A percentile compares a stretch with the other conserved stretches of the same genome.
Evolutionary conservation across 352 stramenopile genomes (phyloP).

Genomic region (Pythium aquatile): DNA sequence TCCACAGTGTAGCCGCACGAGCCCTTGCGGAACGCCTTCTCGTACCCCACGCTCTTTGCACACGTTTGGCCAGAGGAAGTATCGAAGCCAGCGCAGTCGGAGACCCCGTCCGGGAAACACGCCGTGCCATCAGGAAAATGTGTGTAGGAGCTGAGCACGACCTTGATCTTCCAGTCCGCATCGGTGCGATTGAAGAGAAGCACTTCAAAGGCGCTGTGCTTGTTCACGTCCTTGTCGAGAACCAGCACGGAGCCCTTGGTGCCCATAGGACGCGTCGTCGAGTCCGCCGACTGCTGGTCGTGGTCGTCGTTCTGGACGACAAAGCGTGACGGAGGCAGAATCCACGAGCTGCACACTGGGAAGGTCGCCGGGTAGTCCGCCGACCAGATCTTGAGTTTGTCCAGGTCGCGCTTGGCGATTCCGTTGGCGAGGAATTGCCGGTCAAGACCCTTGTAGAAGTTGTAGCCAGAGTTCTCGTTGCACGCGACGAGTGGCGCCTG

Average conservation of each 20-base stretch:
- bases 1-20: constrained; percentile 50
- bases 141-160: constrained; percentile 70
- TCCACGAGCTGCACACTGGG: constrained; percentile 55
- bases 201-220: constrained; percentile 54
- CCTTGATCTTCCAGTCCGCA: constrained; percentile 56
- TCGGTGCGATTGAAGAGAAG: constrained; percentile 42
- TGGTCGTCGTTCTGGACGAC: constrained; percentile 78
- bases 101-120: constrained; percentile 45
- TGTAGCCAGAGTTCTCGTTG: constrained; percentile 53
- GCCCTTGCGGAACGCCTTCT: constrained; percentile 46
- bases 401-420: constrained; percentile 47
- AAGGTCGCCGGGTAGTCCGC: constrained; percentile 60
- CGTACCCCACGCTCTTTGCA: constrained; percentile 37
- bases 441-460: constrained; percentile 64
- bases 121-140: constrained; percentile 24
- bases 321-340: constrained; percentile 54
- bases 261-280: constrained; percentile 50
- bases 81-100: constrained; percentile 30
- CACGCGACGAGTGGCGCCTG: constrained; percentile 46
- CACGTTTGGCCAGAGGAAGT: constrained; percentile 31
- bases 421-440: constrained; percentile 38
- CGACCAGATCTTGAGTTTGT: constrained; percentile 79
- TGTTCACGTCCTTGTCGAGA: constrained; percentile 42
- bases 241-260: constrained; percentile 53
- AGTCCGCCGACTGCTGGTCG: constrained; percentile 60